Evolutionary conservation across 257 asterid genomes (phyloP).

Genomic region (Petunia secreta): DNA sequence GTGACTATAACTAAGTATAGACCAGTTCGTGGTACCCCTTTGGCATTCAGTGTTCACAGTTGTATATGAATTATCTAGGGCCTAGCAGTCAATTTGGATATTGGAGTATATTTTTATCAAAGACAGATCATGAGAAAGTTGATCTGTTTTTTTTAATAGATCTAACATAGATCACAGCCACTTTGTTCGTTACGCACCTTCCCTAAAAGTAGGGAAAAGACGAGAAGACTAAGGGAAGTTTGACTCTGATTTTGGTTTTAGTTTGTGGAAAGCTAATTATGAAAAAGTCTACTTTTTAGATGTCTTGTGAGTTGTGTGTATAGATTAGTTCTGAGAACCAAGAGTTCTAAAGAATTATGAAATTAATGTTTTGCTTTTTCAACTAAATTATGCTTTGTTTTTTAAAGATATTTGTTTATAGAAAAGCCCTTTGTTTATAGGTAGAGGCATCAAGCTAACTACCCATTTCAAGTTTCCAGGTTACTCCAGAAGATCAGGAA

Average conservation of each 20-base stretch:
- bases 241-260: neutral
- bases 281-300: too few relatives aligned
- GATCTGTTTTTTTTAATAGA: neutral
- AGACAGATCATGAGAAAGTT: neutral
- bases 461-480: too few relatives aligned
- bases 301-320: too few relatives aligned
- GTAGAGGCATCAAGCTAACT: too few relatives aligned
- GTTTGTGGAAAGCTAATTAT: too few relatives aligned
- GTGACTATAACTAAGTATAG: neutral
- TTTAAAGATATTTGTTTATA: too few relatives aligned
- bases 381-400: too few relatives aligned
- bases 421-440: too few relatives aligned
- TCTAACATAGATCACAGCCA: neutral
- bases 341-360: too few relatives aligned
- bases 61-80: neutral
- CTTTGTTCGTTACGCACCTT: neutral
- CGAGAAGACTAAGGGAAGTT: neutral
- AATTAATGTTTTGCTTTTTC: too few relatives aligned
- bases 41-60: slow-evolving; percentile 1
- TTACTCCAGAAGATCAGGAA: too few relatives aligned
- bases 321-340: too few relatives aligned
- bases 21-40: neutral
- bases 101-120: neutral
- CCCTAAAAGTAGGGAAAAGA: neutral
- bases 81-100: neutral